Conservation (phyloP, 2,329 filamentous ascomycete genomes). For the Colletotrichum siamense region DNA sequence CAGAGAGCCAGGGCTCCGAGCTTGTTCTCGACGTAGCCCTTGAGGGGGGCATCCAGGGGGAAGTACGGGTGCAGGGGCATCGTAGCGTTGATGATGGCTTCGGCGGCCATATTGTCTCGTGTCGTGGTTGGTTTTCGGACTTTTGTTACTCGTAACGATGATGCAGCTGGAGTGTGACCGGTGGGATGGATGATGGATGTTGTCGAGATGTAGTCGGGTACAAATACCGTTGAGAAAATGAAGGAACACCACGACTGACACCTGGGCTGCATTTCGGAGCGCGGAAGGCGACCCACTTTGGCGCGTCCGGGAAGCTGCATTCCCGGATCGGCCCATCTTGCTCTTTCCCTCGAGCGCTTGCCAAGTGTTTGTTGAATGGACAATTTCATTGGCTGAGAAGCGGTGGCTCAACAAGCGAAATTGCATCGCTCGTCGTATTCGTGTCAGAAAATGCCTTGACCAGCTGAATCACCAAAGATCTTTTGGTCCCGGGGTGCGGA, state of each 20-base stretch:
- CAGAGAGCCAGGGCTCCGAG: conserved; percentile 65
- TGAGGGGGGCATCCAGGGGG: conserved; percentile 66
- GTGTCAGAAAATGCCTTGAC: neutral
- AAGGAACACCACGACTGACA: neutral
- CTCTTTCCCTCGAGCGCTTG: neutral
- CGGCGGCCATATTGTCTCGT: neutral
- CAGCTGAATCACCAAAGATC: neutral
- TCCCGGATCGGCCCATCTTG: conserved; percentile 8
- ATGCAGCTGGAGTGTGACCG: neutral
- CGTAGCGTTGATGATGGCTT: conserved; percentile 4
- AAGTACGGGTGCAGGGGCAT: conserved; percentile 70
- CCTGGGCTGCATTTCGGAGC: neutral
- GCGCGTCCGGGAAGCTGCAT: neutral
- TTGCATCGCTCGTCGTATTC: neutral
- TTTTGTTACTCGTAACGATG: neutral
- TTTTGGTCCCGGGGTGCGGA: neutral
- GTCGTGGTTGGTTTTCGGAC: neutral
- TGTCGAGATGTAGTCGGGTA: neutral
- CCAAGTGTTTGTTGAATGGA: neutral
- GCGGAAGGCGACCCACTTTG: neutral
- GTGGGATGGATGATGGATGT: neutral
- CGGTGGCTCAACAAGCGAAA: neutral
- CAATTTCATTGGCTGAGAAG: neutral
- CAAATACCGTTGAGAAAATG: neutral
- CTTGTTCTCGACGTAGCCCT: conserved; percentile 71